Evolutionary conservation across 179 eudicot genomes (phyloP), one percentile per base, ranked within the genome.

Genomic region (Vitellaria paradoxa): DNA sequence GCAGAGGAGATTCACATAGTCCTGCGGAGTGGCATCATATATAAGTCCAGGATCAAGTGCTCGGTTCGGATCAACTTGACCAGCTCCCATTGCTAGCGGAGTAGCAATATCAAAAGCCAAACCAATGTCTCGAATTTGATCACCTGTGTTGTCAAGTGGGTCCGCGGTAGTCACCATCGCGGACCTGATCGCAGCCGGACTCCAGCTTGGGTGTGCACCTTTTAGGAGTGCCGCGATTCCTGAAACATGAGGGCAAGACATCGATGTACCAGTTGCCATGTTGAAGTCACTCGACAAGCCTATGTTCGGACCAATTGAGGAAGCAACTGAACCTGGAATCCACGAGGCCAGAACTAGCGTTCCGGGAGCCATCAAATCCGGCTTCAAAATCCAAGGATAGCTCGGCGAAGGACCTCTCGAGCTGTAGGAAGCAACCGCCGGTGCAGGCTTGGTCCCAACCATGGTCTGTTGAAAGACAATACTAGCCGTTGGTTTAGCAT

Each of bases 291-390:
- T 87, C 0, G 85, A 81, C 37, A 90, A 70, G 0, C 18, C 21
- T 56, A 86, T 78, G 23, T 50, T 72, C 4, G 74, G 17, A 7
- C 85, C 88, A 21, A 90, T 80, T 24, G 15, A 56, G 14, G 85
- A 86, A 8, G 59, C 62, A 40, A 71, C 47, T 0, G 10, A 60
- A 18, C 62, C 49, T 6, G 90, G 87, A 64, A 72, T 74, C 63
- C 64, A 86, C 2, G 91, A 84, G 0, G 94, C 94, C 10, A 88
- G 65, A 55, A 90, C 65, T 13, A 72, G 66, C 8, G 86, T 76
- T 4, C 94, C 92, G 0, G 92, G 94, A 14, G 94, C 94, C 85
- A 87, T 84, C 8, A 90, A 6, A 50, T 90, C 92, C 3, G 94
- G 94, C 70, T 90, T 90, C 9, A 87, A 59, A 52, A 90, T 77